A percentile compares a stretch with the other conserved stretches of the same genome.
These are phyloP conservation scores for Citrus inodora DNA, from an alignment of 345 rosid species.

Conservation along the genomic window DNA sequence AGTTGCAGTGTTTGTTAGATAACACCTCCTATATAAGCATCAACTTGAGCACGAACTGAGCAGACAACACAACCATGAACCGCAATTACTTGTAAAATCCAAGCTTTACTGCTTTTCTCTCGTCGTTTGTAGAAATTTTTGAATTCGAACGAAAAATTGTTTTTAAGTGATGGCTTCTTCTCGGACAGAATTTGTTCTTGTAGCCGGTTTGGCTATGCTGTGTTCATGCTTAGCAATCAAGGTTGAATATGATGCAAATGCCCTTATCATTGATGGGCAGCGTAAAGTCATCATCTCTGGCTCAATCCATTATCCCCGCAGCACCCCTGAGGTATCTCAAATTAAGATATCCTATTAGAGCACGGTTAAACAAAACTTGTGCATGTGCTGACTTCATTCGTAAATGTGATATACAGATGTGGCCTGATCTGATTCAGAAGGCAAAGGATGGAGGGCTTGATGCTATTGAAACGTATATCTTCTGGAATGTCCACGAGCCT, in stretches of 20 bases:
- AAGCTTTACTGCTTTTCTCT: too few species aligned
- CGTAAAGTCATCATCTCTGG: slow-evolving; percentile 41
- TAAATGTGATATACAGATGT: slow-evolving; percentile 34
- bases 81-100: too few species aligned
- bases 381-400: neutral
- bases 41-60: neutral
- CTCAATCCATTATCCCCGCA: slow-evolving; percentile 50
- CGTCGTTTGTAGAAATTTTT: too few species aligned
- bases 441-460: slow-evolving; percentile 54
- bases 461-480: slow-evolving; percentile 50
- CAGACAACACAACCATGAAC: neutral
- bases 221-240: slow-evolving; percentile 7
- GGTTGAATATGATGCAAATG: slow-evolving; percentile 25
- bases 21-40: neutral
- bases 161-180: too few species aligned
- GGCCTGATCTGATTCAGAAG: slow-evolving; percentile 51
- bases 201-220: neutral
- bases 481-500: slow-evolving; percentile 58
- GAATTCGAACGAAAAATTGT: too few species aligned
- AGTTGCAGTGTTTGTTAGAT: neutral
- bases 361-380: too few species aligned
- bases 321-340: slow-evolving; percentile 39
- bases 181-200: neutral
- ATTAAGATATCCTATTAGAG: too few species aligned
- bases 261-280: slow-evolving; percentile 49